Base-by-base conservation (phyloP, 2,329 filamentous ascomycete genomes). In the Teratosphaeria nubilosa region DNA sequence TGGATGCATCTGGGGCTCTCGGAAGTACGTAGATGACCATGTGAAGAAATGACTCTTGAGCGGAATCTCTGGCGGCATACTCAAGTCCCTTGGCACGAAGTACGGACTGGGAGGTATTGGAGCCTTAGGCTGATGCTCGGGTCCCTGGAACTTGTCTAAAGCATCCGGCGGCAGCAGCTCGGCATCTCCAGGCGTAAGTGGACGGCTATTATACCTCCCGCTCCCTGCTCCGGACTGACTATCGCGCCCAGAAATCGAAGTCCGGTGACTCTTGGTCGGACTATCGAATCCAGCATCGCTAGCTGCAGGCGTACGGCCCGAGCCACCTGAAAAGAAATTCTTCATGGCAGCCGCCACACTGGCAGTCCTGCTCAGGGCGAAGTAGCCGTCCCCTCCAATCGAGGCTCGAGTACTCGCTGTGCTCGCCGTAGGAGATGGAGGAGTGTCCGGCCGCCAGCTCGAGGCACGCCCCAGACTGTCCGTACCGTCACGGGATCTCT, bases 1-100 rank as follows among this genome's bases (percentile, higher is more conserved):
- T 2, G 90, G 87, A 70, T 94, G 95, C 94, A 99, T 97, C 74
- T 99, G 94, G 32, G 94, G 94, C 72, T 97, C 91, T 31, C 91
- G 89, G 80, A 97, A 99, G 72, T 99, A 97, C 73, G 85, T 92
- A 51, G 94, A 91, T 3, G 91, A 96, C 91, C 92, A 99, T 63
- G 96, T 90, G 62, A 96, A 80, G 73, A 97, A 95, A 9, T 82
- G 86, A 70, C 91, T 96, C 60, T 82, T 82, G 20, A 99, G 73
- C 1, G 94, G 94, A 30, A 97, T 80, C 13, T 73, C 74, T 1
- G 88, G 86, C 10, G 77, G 66, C 56, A 83, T 77, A 0, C 80
- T 77, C 31, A 83, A 71, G 60, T 85, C 80, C 59, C 86, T 82
- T 55, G 83, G 77, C 62, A 83, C 76, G 68, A 88, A 96, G 0